These are phyloP conservation scores for Solanum paucissectum DNA, from an alignment of 257 asterid species.

Conservation along the genomic window DNA sequence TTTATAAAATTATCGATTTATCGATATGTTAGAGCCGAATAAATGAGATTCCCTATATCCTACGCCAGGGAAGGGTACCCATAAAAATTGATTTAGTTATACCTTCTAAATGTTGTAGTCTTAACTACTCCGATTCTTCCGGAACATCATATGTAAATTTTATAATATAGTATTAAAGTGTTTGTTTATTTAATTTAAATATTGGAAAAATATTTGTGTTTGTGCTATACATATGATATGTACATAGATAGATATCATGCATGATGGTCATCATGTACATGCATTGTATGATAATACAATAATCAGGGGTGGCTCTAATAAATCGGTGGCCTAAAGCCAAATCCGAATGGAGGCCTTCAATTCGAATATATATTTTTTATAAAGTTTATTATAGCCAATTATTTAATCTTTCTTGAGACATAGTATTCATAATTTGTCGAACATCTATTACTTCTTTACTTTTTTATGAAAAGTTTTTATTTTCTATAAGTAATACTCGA, in stretches of 20 bases:
- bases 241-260: not conserved
- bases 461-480: no score
- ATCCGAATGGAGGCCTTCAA: no score
- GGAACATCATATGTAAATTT: not conserved
- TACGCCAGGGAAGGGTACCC: not conserved
- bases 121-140: not conserved
- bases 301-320: no score
- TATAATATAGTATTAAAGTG: not conserved
- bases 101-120: not conserved
- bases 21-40: not conserved
- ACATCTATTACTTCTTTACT: no score
- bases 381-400: no score
- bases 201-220: not conserved
- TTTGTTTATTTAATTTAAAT: not conserved
- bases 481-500: no score
- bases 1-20: not conserved
- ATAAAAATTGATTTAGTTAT: not conserved
- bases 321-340: no score
- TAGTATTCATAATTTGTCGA: no score
- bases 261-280: not conserved
- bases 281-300: not conserved
- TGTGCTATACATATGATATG: not conserved
- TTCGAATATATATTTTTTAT: no score
- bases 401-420: no score
- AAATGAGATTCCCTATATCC: not conserved